Evolutionary conservation across 2,329 filamentous ascomycete genomes (phyloP), one percentile per base, ranked within the genome.

Genomic region (Fonsecaea multimorphosa): DNA sequence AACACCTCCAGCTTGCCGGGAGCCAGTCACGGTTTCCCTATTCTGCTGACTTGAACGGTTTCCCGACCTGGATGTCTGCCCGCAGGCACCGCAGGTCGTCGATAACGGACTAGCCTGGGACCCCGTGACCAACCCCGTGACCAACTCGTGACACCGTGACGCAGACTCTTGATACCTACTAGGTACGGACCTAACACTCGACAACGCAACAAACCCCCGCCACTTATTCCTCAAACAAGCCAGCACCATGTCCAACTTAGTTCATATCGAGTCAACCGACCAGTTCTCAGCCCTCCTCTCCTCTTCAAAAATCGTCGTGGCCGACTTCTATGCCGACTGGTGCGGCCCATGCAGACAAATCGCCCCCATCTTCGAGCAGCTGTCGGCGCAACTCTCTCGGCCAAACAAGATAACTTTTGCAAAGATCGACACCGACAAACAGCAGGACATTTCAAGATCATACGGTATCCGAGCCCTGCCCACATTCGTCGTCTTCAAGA

Each of bases 251-350:
- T 75, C 79, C 40, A 73, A 76, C 68, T 76, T 78, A 61, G 73
- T 82, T 60, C 73, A 81, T 12, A 89, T 94, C 72, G 81, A 81
- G 66, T 93, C 91, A 1, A 78, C 84, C 14, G 81, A 82, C 73
- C 88, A 94, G 75, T 89, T 96, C 73, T 85, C 83, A 72, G 79
- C 81, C 34, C 79, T 95, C 67, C 84, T 97, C 68, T 85, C 85
- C 68, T 87, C 85, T 62, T 93, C 91, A 36, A 87, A 86, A 71
- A 87, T 97, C 66, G 91, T 98, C 49, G 89, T 98, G 61, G 89
- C 90, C 74, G 91, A 97, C 80, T 97, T 97, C 84, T 94, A 91
- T 74, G 92, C 93, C 74, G 89, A 92, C 74, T 95, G 91, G 89
- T 96, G 91, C 75, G 89, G 83, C 36, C 91, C 92, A 74, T 96